Conservation (phyloP, 768 basidiomycete genomes). For the Termitomyces sp. region DNA sequence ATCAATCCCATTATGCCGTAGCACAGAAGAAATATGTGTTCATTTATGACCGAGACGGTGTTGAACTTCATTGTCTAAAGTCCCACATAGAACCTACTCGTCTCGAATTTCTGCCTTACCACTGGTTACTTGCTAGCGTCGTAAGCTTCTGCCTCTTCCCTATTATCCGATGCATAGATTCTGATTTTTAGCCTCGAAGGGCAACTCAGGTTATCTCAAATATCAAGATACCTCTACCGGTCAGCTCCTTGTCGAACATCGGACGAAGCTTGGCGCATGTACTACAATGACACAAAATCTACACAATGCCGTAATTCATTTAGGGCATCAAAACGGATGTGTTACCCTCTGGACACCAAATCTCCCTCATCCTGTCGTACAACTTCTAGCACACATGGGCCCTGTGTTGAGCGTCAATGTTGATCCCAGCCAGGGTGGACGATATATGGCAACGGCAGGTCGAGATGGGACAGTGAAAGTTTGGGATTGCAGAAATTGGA, state of each 20-base stretch:
- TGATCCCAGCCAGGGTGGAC: constrained; percentile 80
- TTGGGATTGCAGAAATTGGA: constrained; percentile 98
- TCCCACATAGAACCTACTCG: constrained; percentile 85
- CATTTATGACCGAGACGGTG: constrained; percentile 92
- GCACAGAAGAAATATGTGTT: constrained; percentile 96
- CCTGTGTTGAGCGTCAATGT: constrained; percentile 79
- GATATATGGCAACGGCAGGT: constrained; percentile 90
- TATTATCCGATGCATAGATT: not conserved
- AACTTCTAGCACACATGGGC: constrained; percentile 86
- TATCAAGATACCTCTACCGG: constrained; percentile 98
- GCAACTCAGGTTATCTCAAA: constrained; percentile 87
- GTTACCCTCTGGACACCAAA: constrained; percentile 99
- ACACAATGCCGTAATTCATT: constrained; percentile 91
- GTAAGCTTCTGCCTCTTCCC: constrained; percentile 49
- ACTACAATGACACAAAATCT: constrained; percentile 84
- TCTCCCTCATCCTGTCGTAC: constrained; percentile 86
- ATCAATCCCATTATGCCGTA: constrained; percentile 90
- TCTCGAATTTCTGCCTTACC: constrained; percentile 91
- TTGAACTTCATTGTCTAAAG: constrained; percentile 85
- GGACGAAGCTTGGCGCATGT: constrained; percentile 86
- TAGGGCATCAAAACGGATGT: constrained; percentile 93
- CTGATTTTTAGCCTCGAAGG: constrained; percentile 34
- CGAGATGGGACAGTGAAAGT: constrained; percentile 88
- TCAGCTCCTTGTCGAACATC: constrained; percentile 77
- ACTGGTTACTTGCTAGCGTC: constrained; percentile 86